phyloP scores from a whole-genome alignment of 208 protist genomes.

The Crithidia fasciculata region DNA sequence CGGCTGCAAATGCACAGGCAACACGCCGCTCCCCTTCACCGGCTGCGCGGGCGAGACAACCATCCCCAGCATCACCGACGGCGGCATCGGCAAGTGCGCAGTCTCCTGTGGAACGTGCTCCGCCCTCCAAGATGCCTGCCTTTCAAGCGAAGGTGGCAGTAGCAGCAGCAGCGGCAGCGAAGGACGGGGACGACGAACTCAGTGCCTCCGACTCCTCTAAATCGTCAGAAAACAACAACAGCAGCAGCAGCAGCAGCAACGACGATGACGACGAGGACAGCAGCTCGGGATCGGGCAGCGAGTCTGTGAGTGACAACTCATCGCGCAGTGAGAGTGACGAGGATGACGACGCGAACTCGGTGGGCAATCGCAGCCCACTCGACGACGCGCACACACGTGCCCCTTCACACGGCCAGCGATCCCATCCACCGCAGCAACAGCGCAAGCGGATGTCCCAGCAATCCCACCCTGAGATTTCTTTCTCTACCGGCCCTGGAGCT shows the following conservation, averaged over 20 bases:
- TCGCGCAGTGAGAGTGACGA: constrained; percentile 9
- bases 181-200: not conserved
- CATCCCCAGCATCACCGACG: too few relatives aligned
- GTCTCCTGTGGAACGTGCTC: not conserved
- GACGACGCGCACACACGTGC: constrained; percentile 6
- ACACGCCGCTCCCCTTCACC: too few relatives aligned
- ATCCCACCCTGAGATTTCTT: constrained; percentile 1
- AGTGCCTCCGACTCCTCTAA: constrained; percentile 10
- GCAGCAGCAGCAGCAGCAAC: not conserved
- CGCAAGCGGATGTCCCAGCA: not conserved
- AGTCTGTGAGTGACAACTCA: constrained; percentile 14
- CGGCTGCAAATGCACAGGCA: too few relatives aligned
- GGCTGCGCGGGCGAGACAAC: too few relatives aligned
- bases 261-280: constrained; percentile 16
- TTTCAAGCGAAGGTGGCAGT: not conserved
- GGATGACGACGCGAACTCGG: not conserved
- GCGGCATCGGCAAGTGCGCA: too few relatives aligned
- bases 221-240: not conserved
- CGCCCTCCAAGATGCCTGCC: not conserved
- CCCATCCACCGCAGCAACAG: not conserved
- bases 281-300: constrained; percentile 10
- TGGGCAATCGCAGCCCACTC: constrained; percentile 1
- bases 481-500: not conserved
- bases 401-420: not conserved
- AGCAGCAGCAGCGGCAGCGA: too few relatives aligned